Base-by-base conservation (phyloP, 345 rosid species). In the Sonneratia caseolaris region DNA sequence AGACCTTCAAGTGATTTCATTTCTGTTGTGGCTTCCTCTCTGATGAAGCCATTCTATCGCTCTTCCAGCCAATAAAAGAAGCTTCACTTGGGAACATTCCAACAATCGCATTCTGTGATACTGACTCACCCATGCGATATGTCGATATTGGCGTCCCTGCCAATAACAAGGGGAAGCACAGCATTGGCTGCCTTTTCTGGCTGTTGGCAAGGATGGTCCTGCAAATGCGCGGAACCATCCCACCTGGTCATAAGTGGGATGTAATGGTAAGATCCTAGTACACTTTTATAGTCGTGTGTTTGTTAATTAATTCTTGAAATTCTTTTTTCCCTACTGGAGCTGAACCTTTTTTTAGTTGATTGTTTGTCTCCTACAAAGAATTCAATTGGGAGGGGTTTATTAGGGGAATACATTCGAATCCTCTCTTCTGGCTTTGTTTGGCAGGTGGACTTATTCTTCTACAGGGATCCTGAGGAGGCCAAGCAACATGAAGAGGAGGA, bases 121-220 rank as follows among this genome's bases (percentile, higher is more conserved):
- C 98, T 1, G 98, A 94, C 71, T 94, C 98, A 2, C 97, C 98
- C 1, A 90, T 94, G 98, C 72, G 88, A 3, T 94, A 79, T 71
- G 97, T 94, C 11, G 98, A 94, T 76, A 87, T 94, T 7, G 97
- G 98, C 27, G 91, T 94, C 79, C 98, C 98, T 1, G 91, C 98
- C 56, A 94, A 91, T 70, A 94, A 94, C 87, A 94, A 94, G 79
- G 98, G 98, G 22, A 94, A 94, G 76, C 97, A 94, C 83, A 87
- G 95, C 81, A 94, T 91, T 71, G 98, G 98, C 0, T 93, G 98
- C 47, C 84, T 93, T 27, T 93, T 93, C 82, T 91, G 98, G 98
- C 86, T 94, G 61, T 81, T 94, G 76, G 97, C 97, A 16, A 88
- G 97, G 66, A 94, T 94, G 98, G 98, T 94, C 66, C 85, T 88